Conservation (phyloP, 2,329 filamentous ascomycete species). For the Alternaria dauci region DNA sequence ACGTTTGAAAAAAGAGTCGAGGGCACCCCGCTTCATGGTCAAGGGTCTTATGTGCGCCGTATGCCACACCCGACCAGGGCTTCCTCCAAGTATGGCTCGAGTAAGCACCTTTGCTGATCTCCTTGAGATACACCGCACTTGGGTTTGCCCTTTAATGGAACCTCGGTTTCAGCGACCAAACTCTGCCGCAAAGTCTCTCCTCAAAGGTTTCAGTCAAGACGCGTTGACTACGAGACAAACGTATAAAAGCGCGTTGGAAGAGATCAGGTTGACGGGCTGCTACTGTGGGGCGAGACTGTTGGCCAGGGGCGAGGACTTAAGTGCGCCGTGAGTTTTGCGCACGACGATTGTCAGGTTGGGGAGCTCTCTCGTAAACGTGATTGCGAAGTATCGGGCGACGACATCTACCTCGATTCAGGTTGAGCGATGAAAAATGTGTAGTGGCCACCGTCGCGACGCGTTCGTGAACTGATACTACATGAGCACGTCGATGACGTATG, state of each 20-base stretch:
- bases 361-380: not conserved
- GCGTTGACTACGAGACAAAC: no score
- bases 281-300: not conserved
- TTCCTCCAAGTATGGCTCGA: not conserved
- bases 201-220: not conserved
- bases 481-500: constrained; percentile 14
- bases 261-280: not conserved
- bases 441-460: not conserved
- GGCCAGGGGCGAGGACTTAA: not conserved
- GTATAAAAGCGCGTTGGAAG: not conserved
- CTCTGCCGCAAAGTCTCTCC: not conserved
- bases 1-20: constrained; percentile 73
- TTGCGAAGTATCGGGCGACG: not conserved
- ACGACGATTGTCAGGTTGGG: not conserved
- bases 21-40: constrained; percentile 64
- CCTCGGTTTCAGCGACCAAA: not conserved
- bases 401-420: not conserved
- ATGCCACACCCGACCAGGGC: not conserved
- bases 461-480: not conserved
- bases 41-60: not conserved
- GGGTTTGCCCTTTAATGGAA: not conserved
- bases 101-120: not conserved
- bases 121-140: no score
- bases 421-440: not conserved
- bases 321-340: not conserved